Conservation (phyloP, 805 yeast genomes). For the Starmerella etchellsii region DNA sequence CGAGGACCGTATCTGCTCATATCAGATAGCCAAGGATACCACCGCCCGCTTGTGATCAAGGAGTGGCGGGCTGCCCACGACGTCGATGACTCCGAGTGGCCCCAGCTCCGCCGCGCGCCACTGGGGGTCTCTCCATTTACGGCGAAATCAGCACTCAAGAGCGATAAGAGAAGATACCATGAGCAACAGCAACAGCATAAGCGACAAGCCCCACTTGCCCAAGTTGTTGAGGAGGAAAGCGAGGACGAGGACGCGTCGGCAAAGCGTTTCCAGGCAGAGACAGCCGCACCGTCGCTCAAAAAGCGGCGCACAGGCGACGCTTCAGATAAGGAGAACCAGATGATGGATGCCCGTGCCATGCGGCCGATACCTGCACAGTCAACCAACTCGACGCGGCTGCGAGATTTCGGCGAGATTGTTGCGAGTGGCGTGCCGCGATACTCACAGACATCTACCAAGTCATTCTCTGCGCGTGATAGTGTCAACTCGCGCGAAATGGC, state of each 20-base stretch:
- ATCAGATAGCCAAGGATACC: slow-evolving; percentile 64
- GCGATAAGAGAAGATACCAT: slow-evolving; percentile 9
- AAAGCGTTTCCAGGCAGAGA: too few relatives aligned
- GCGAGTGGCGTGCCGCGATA: slow-evolving; percentile 49
- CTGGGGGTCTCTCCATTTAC: slow-evolving; percentile 77
- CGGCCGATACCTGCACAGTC: slow-evolving; percentile 8
- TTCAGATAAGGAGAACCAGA: slow-evolving; percentile 7
- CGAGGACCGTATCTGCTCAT: slow-evolving; percentile 61
- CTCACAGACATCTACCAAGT: slow-evolving; percentile 28
- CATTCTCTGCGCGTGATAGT: slow-evolving; percentile 24
- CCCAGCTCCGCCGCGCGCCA: slow-evolving; percentile 46
- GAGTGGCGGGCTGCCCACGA: slow-evolving; percentile 50
- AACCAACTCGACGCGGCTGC: slow-evolving; percentile 10
- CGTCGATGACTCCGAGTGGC: slow-evolving; percentile 33
- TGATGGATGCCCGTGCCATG: neutral
- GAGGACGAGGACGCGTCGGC: neutral
- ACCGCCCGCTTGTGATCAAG: slow-evolving; percentile 66
- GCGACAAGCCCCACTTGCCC: neutral
- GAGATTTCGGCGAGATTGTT: slow-evolving; percentile 39
- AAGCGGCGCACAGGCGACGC: neutral
- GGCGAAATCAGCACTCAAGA: slow-evolving; percentile 16
- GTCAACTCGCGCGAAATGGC: slow-evolving; percentile 32
- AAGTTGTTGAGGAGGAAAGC: neutral
- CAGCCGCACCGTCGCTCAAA: neutral
- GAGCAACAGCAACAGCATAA: neutral